phyloP scores from a whole-genome alignment of 495 filamentous ascomycete species.

The Xylaria castorea region DNA sequence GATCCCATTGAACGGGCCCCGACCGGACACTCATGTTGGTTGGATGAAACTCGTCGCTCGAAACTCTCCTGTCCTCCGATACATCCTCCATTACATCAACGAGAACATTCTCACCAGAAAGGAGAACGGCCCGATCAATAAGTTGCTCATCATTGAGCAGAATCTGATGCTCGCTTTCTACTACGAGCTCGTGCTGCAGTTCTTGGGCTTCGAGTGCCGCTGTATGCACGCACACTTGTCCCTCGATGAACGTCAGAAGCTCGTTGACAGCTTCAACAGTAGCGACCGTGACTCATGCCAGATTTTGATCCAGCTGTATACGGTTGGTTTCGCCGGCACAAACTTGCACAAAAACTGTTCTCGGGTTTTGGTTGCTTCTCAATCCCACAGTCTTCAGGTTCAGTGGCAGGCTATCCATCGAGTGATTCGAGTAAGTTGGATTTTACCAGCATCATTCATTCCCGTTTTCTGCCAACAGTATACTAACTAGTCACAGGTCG shows the following conservation, averaged over 20 bases:
- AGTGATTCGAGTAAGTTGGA: conserved; percentile 37
- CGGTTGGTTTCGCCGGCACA: conserved; percentile 37
- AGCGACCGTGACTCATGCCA: conserved; percentile 33
- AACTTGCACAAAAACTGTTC: conserved; percentile 39
- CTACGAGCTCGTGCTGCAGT: conserved; percentile 39
- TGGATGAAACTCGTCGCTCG: conserved; percentile 33
- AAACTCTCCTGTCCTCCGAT: conserved; percentile 35
- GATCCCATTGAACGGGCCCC: neutral
- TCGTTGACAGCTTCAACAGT: conserved; percentile 37
- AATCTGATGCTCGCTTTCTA: conserved; percentile 36
- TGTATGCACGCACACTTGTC: conserved; percentile 33
- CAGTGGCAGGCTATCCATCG: conserved; percentile 38
- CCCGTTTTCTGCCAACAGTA: neutral
- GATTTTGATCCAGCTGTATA: conserved; percentile 38
- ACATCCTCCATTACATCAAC: conserved; percentile 34
- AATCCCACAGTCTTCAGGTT: conserved; percentile 33
- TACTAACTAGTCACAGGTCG: conserved; percentile 35
- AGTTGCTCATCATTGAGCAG: conserved; percentile 37
- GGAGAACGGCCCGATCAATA: conserved; percentile 32
- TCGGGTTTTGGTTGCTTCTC: conserved; percentile 34
- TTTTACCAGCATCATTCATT: neutral
- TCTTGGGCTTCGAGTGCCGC: conserved; percentile 35
- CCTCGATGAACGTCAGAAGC: conserved; percentile 28
- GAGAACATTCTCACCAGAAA: conserved; percentile 30
- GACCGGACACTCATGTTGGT: conserved; percentile 27